These are phyloP conservation scores for Spathaspora sp. DNA, from an alignment of 805 yeast genomes.

Conservation along the genomic window DNA sequence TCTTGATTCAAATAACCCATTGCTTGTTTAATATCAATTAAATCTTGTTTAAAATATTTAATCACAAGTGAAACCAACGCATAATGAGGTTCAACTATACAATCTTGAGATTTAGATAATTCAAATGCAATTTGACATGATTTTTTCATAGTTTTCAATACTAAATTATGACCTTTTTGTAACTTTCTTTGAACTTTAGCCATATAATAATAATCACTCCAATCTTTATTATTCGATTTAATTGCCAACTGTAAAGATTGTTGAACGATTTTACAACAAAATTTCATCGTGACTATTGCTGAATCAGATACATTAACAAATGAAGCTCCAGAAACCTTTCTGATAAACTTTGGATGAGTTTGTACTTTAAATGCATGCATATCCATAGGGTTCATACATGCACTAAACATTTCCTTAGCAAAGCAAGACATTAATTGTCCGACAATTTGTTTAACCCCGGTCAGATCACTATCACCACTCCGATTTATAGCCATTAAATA, in stretches of 20 bases:
- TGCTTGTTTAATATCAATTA: slow-evolving; percentile 36
- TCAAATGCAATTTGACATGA: slow-evolving; percentile 43
- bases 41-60: slow-evolving; percentile 46
- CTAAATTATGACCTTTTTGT: slow-evolving; percentile 21
- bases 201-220: slow-evolving; percentile 58
- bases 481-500: slow-evolving; percentile 68
- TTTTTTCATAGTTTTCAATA: slow-evolving; percentile 39
- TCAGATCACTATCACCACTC: slow-evolving; percentile 11
- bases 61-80: slow-evolving; percentile 52
- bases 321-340: slow-evolving; percentile 18
- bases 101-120: slow-evolving; percentile 44
- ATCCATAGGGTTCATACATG: slow-evolving; percentile 60
- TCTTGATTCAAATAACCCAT: slow-evolving; percentile 37
- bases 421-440: slow-evolving; percentile 49
- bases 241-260: slow-evolving; percentile 47
- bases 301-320: slow-evolving; percentile 21
- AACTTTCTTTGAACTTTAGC: slow-evolving; percentile 59
- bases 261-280: slow-evolving; percentile 37
- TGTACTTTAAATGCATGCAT: slow-evolving; percentile 51
- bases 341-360: slow-evolving; percentile 31
- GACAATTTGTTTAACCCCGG: slow-evolving; percentile 30
- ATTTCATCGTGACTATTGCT: slow-evolving; percentile 15
- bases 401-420: slow-evolving; percentile 58
- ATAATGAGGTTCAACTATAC: slow-evolving; percentile 77
- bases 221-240: slow-evolving; percentile 42